These are phyloP conservation scores for Groenewaldozyma auringiensis DNA, from an alignment of 1,139 yeast genomes.

Conservation along the genomic window DNA sequence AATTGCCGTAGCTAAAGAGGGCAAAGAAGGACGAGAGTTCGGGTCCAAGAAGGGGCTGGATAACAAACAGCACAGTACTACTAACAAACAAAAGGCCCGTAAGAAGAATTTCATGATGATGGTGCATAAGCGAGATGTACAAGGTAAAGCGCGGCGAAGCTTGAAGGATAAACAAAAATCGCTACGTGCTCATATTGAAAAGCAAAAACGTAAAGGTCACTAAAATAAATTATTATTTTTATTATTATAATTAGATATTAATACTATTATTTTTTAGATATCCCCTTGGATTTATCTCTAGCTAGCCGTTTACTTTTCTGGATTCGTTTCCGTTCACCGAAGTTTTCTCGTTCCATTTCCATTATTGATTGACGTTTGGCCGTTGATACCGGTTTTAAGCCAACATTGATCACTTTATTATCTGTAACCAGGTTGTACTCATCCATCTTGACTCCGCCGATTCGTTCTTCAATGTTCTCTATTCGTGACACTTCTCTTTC, in stretches of 20 bases:
- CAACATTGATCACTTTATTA: constrained; percentile 59
- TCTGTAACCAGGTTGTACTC: constrained; percentile 65
- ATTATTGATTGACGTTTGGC: constrained; percentile 86
- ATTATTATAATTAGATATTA: too few species aligned
- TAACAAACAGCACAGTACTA: constrained; percentile 75
- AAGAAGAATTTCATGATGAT: constrained; percentile 99
- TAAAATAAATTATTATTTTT: constrained; percentile 8
- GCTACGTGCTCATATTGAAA: constrained; percentile 73
- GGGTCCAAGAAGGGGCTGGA: constrained; percentile 71
- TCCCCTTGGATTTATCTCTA: constrained; percentile 4
- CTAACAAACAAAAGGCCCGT: constrained; percentile 91
- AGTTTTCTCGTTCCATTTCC: constrained; percentile 88
- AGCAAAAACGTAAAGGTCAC: constrained; percentile 78
- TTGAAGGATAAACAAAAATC: constrained; percentile 85
- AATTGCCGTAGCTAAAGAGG: constrained; percentile 78
- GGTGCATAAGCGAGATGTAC: constrained; percentile 90
- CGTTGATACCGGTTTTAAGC: constrained; percentile 59
- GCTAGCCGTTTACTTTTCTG: constrained; percentile 40
- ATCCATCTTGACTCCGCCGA: constrained; percentile 60
- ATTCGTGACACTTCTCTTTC: constrained; percentile 80
- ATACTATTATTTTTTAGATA: too few species aligned
- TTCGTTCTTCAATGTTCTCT: constrained; percentile 78
- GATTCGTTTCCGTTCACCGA: constrained; percentile 64
- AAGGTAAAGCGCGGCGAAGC: constrained; percentile 86
- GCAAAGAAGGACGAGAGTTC: constrained; percentile 86